Evolutionary conservation across 2,329 filamentous ascomycete genomes (phyloP).

Genomic region (Arthroderma sp.): DNA sequence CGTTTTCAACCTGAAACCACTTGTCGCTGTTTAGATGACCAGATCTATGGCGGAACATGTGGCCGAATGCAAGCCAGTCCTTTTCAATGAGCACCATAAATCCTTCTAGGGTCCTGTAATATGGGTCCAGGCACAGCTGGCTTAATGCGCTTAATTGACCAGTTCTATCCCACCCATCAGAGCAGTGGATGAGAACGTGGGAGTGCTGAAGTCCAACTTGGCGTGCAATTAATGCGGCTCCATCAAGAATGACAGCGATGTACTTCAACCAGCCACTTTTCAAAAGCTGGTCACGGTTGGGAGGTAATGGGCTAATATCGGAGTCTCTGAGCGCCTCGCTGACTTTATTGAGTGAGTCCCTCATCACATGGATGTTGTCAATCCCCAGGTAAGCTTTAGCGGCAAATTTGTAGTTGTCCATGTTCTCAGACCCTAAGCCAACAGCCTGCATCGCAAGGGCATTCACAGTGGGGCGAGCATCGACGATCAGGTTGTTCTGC

Average conservation of each 20-base stretch:
- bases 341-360: slow-evolving; percentile 75
- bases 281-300: slow-evolving; percentile 65
- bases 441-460: slow-evolving; percentile 88
- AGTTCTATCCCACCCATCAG: slow-evolving; percentile 95
- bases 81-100: slow-evolving; percentile 94
- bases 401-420: slow-evolving; percentile 90
- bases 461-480: slow-evolving; percentile 87
- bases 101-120: slow-evolving; percentile 84
- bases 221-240: slow-evolving; percentile 69
- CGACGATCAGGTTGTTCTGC: slow-evolving; percentile 86
- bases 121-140: slow-evolving; percentile 89
- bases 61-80: slow-evolving; percentile 94
- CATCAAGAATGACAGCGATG: slow-evolving; percentile 71
- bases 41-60: slow-evolving; percentile 91
- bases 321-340: slow-evolving; percentile 85
- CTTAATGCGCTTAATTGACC: slow-evolving; percentile 85
- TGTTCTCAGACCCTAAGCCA: slow-evolving; percentile 89
- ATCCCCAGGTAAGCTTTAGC: slow-evolving; percentile 89
- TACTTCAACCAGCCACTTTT: slow-evolving; percentile 89
- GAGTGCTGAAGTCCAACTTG: slow-evolving; percentile 87
- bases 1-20: slow-evolving; percentile 83
- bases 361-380: slow-evolving; percentile 98
- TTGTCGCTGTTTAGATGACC: slow-evolving; percentile 82
- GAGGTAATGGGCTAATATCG: slow-evolving; percentile 70
- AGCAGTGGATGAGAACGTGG: slow-evolving; percentile 93